Evolutionary conservation across 768 basidiomycete genomes (phyloP).

Genomic region (Termitomyces sp.): DNA sequence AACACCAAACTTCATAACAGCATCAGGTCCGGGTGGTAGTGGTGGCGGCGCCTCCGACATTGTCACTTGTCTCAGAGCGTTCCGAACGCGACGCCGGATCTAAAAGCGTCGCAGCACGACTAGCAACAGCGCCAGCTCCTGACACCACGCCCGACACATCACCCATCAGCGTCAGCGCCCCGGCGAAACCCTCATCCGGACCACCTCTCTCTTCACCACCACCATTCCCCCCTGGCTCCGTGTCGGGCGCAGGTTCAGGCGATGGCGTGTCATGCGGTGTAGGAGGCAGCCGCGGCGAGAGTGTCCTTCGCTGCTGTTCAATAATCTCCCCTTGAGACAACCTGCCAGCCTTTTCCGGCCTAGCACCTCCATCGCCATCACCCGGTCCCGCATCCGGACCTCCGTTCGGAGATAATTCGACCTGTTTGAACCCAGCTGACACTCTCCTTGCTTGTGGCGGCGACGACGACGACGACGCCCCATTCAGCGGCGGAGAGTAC

Average conservation of each 20-base stretch:
- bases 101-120: background rate
- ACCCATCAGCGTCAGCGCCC: constrained; percentile 2
- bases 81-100: too few species aligned
- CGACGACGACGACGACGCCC: background rate
- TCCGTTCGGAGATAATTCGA: constrained; percentile 10
- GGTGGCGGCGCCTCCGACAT: background rate
- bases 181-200: background rate
- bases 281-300: constrained; percentile 4
- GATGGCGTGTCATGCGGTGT: constrained; percentile 7
- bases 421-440: constrained; percentile 16
- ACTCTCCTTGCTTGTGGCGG: constrained; percentile 5
- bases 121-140: too few species aligned
- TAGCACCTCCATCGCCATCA: background rate
- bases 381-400: constrained; percentile 15
- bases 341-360: constrained; percentile 6
- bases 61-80: too few species aligned
- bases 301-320: background rate
- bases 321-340: background rate
- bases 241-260: constrained; percentile 4
- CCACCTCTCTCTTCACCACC: background rate
- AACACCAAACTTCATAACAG: background rate
- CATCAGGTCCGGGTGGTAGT: too few species aligned
- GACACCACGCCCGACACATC: too few species aligned
- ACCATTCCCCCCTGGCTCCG: constrained; percentile 2
- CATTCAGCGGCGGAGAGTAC: constrained; percentile 11